Conservation (phyloP, 2,329 filamentous ascomycete genomes). For the Diaporthe citriasiana region DNA sequence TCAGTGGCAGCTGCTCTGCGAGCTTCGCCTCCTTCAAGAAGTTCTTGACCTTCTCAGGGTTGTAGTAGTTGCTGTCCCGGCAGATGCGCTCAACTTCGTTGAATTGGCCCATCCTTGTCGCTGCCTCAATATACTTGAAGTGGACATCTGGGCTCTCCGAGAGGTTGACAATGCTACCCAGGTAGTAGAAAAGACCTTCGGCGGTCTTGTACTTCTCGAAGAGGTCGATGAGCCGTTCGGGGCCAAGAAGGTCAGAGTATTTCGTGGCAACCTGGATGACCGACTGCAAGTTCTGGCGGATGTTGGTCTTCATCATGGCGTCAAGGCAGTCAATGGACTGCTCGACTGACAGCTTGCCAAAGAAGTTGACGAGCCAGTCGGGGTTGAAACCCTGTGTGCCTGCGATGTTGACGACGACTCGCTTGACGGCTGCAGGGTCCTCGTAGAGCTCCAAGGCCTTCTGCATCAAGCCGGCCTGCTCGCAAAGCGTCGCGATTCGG, state of each 20-base stretch:
- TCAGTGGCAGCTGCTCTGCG: conserved; percentile 92
- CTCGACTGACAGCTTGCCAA: conserved; percentile 94
- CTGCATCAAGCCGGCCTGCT: conserved; percentile 89
- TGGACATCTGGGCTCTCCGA: conserved; percentile 95
- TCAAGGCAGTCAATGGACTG: conserved; percentile 95
- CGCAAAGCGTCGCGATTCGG: conserved; percentile 90
- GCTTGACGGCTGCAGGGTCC: conserved; percentile 90
- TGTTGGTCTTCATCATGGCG: conserved; percentile 96
- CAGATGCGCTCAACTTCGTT: conserved; percentile 98
- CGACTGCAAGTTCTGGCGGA: conserved; percentile 94
- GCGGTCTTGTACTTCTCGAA: conserved; percentile 98
- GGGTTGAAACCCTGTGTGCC: conserved; percentile 87
- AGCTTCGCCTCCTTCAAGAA: conserved; percentile 97
- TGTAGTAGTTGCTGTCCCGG: conserved; percentile 90
- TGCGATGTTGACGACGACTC: conserved; percentile 86
- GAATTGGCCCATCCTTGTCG: conserved; percentile 92
- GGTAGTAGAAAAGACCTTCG: conserved; percentile 97
- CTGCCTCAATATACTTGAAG: conserved; percentile 99
- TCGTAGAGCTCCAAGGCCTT: conserved; percentile 96
- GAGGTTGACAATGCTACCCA: conserved; percentile 97
- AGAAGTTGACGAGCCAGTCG: conserved; percentile 94
- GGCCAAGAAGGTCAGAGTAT: conserved; percentile 93
- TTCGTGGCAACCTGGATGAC: conserved; percentile 98
- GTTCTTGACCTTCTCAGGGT: conserved; percentile 97
- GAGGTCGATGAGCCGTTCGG: conserved; percentile 89